Conservation (phyloP, 495 filamentous ascomycete genomes). For the Aspergillus asperescens region DNA sequence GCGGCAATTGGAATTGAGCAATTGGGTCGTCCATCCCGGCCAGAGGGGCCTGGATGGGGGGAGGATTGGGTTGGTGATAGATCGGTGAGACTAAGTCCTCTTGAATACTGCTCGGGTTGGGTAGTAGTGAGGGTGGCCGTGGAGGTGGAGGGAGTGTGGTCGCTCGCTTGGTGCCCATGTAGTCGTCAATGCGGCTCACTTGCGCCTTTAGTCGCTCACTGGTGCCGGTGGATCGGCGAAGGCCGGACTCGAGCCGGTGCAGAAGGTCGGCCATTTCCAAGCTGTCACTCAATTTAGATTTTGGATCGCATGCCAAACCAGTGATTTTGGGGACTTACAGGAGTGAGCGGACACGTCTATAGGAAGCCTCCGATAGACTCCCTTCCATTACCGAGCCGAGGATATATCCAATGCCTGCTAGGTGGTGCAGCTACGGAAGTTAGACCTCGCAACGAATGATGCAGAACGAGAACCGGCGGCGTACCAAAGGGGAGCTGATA, state of each 20-base stretch:
- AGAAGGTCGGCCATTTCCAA: conserved; percentile 4
- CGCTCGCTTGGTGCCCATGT: background rate
- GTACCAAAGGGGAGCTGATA: background rate
- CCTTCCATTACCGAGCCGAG: conserved; percentile 4
- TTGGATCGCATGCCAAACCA: too few relatives aligned
- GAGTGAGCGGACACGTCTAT: background rate
- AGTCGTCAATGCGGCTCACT: conserved; percentile 1
- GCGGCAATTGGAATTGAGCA: background rate
- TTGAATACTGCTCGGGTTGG: background rate
- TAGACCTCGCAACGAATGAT: background rate
- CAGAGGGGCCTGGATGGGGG: background rate
- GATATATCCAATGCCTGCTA: conserved; percentile 1
- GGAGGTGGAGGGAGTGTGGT: background rate
- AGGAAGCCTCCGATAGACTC: background rate
- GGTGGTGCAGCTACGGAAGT: background rate
- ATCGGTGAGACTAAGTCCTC: background rate
- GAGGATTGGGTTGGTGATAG: background rate
- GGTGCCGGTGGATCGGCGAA: background rate
- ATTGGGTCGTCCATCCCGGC: background rate
- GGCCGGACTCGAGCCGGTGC: background rate
- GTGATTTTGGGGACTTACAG: too few relatives aligned
- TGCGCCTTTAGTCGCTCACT: background rate
- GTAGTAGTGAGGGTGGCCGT: background rate
- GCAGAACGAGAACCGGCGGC: too few relatives aligned
- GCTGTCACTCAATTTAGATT: background rate